A percentile compares a stretch with the other conserved stretches of the same genome.
Evolutionary conservation across 768 basidiomycete species (phyloP).

Genomic region (Daedalea quercina): DNA sequence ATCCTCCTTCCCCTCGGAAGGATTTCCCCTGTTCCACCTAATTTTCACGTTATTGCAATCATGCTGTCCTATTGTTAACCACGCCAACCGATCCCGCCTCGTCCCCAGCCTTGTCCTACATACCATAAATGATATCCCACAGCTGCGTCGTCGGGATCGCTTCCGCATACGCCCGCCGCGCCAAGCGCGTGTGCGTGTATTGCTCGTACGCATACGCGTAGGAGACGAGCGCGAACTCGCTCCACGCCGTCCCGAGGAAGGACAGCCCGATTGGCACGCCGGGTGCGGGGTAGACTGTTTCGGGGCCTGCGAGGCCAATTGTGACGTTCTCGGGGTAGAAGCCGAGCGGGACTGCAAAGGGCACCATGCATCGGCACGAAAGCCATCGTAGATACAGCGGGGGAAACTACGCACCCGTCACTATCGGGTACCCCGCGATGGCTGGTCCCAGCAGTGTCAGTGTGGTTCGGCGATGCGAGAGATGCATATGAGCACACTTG

Average conservation of each 20-base stretch:
- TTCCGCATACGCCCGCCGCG: slow-evolving; percentile 39
- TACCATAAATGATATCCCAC: slow-evolving; percentile 27
- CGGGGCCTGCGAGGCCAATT: slow-evolving; percentile 23
- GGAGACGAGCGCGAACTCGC: slow-evolving; percentile 34
- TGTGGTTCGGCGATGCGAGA: background rate
- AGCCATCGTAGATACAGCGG: background rate
- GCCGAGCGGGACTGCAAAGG: slow-evolving; percentile 44
- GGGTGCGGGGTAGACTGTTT: slow-evolving; percentile 37
- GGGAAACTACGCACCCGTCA: slow-evolving; percentile 37
- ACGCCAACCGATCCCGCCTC: too few relatives aligned
- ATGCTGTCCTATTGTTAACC: too few relatives aligned
- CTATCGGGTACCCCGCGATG: slow-evolving; percentile 57
- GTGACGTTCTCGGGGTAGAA: slow-evolving; percentile 44
- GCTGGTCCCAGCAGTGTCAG: slow-evolving; percentile 29
- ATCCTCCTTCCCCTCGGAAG: too few relatives aligned
- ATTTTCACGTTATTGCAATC: too few relatives aligned
- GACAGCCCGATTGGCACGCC: slow-evolving; percentile 44
- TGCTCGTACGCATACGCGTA: slow-evolving; percentile 47
- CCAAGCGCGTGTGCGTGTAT: slow-evolving; percentile 45
- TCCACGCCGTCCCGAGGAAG: slow-evolving; percentile 40
- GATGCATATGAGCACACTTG: background rate
- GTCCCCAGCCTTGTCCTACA: too few relatives aligned
- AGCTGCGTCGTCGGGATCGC: slow-evolving; percentile 54
- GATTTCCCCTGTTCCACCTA: too few relatives aligned
- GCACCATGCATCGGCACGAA: background rate